Evolutionary conservation across 495 filamentous ascomycete species (phyloP), one percentile per base, ranked within the genome.

Genomic region (Hypoxylon cercidicola): DNA sequence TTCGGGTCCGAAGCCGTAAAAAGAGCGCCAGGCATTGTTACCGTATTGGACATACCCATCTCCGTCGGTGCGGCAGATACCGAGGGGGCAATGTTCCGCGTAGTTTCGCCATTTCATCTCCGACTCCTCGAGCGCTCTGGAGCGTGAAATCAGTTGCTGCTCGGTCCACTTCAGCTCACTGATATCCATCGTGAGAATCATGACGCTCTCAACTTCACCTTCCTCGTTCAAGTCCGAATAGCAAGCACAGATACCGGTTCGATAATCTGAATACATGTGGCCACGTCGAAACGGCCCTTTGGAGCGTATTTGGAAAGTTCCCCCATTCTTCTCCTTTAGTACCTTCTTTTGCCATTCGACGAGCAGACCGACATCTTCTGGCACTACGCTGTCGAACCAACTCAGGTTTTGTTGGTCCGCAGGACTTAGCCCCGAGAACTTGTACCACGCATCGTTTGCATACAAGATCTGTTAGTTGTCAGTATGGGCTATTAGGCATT

Each of bases 41-140:
- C 82, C 86, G 64, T 86, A 90, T 8, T 80, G 84, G 52, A 90
- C 82, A 28, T 81, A 75, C 0, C 88, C 88, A 16, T 78, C 57
- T 0, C 77, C 74, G 69, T 89, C 81, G 18, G 86, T 87, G 47
- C 89, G 88, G 68, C 87, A 88, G 71, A 90, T 86, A 2, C 88
- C 88, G 1, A 88, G 84, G 7, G 88, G 88, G 15, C 87, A 83
- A 62, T 89, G 88, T 63, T 90, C 88, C 5, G 87, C 84, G 73
- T 90, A 87, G 19, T 85, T 79, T 12, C 86, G 86, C 69, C 89
- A 90, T 70, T 83, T 84, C 18, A 82, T 84, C 59, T 88, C 84
- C 61, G 82, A 88, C 62, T 90, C 86, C 20, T 81, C 82, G 4
- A 86, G 85, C 68, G 88, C 85, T 67, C 56, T 64, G 0, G 66